A percentile compares a stretch with the other conserved stretches of the same genome.
These are phyloP conservation scores for Polytrichum formosum DNA, from an alignment of 225 moss, liverwort and hornwort species.

Conservation along the genomic window DNA sequence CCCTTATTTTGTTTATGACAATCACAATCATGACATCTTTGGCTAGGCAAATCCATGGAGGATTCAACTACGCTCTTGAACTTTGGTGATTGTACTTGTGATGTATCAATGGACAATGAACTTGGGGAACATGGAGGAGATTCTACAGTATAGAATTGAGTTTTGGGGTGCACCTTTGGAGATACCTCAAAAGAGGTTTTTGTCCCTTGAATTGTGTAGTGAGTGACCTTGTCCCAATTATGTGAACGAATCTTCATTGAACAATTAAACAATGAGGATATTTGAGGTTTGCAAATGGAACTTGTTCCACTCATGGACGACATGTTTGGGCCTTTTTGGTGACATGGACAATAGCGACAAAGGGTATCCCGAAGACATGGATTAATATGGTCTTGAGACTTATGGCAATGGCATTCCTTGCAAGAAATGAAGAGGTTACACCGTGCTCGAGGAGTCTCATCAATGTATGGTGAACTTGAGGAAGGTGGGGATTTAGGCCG, in stretches of 20 bases:
- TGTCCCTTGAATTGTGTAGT: neutral
- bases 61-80: too few relatives aligned
- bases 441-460: neutral
- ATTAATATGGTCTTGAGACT: neutral
- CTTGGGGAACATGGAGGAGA: slow-evolving; percentile 1
- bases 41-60: too few relatives aligned
- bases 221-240: slow-evolving; percentile 4
- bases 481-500: too few relatives aligned
- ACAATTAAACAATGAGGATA: neutral
- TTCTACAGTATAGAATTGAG: neutral
- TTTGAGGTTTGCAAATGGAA: neutral
- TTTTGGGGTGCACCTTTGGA: neutral
- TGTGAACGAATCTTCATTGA: neutral
- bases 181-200: slow-evolving; percentile 1
- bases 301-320: neutral
- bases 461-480: neutral
- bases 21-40: too few relatives aligned
- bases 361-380: neutral
- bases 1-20: too few relatives aligned
- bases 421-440: slow-evolving; percentile 7
- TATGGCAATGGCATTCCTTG: slow-evolving; percentile 9
- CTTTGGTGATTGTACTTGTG: too few relatives aligned
- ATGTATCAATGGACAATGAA: neutral
- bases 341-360: slow-evolving; percentile 5
- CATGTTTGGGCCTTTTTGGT: neutral